phyloP scores from a whole-genome alignment of 331 rosid species.

The Spiraea crenata region DNA sequence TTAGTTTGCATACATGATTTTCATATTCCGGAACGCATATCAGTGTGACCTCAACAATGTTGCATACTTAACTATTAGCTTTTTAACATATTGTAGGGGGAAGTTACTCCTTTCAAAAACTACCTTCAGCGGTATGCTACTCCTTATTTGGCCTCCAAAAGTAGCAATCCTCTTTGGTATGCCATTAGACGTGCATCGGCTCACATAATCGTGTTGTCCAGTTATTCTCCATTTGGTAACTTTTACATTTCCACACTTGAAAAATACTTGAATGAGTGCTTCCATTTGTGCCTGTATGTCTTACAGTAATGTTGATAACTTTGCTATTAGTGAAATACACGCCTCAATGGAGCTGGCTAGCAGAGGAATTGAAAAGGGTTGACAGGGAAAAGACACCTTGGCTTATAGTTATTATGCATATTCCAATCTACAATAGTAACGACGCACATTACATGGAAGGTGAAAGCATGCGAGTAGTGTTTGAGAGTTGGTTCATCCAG shows the following conservation, averaged over 20 bases:
- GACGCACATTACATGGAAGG: conserved; percentile 47
- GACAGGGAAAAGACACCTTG: conserved; percentile 52
- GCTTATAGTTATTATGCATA: conserved; percentile 51
- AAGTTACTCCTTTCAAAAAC: conserved; percentile 77
- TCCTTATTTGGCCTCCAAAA: conserved; percentile 76
- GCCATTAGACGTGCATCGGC: conserved; percentile 95
- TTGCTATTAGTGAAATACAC: conserved; percentile 46
- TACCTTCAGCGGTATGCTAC: conserved; percentile 70
- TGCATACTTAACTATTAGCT: not conserved
- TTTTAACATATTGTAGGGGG: conserved; percentile 51
- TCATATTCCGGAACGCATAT: not conserved
- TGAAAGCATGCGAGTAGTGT: conserved; percentile 42
- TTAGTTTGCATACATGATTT: not conserved
- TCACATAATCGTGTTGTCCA: conserved; percentile 84
- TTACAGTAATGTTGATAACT: not conserved
- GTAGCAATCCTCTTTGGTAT: conserved; percentile 94
- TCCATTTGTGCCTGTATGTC: not conserved
- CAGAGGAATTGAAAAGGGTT: conserved; percentile 36
- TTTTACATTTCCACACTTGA: conserved; percentile 21
- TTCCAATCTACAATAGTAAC: conserved; percentile 49
- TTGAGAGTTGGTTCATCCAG: conserved; percentile 29
- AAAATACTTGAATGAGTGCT: not conserved
- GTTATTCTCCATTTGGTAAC: conserved; percentile 92
- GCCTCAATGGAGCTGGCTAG: conserved; percentile 43
- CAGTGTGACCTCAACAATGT: not conserved